Base-by-base conservation (phyloP, 2,329 filamentous ascomycete species). In the Trichoderma citrinoviride region DNA sequence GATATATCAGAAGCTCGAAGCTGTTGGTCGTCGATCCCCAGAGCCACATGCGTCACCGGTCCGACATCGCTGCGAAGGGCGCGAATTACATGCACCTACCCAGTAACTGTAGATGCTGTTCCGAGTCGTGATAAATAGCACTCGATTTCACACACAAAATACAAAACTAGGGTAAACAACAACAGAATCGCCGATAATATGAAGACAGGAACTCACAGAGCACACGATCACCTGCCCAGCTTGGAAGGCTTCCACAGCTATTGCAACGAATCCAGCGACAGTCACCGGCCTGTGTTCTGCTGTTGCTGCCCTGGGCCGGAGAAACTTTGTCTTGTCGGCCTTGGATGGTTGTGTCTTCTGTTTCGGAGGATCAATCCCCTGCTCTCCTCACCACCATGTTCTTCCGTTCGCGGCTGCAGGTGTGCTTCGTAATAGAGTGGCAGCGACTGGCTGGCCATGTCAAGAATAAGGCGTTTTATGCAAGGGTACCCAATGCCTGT, bases 1-100 rank as follows among this genome's bases (percentile, higher is more conserved):
- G 25, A 25, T 0, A n/a, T 2, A 50, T 53, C 50, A 37, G 21
- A 5, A 53, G 27, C 29, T 15, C 40, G 12, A 40, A 40, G 14
- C 14, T 17, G 12, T 8, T 40, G 37, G 52, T 17, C 7, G 27
- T 54, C 23, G 47, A 44, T 53, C 47, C 33, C 44, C 47, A 33
- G 37, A 53, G 58, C 37, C 58, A 53, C 47, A 37, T 61, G 47
- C 58, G 58, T 61, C 47, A 61, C 44, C 25, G 7, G 47, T 43
- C 58, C 58, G 58, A 53, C 58, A 61, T 61, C 58, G 58, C 58
- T 52, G 23, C n/a, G n/a, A 21, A 53, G 37, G 58, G 25, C 23
- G 37, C 58, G 49, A 7, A 41, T 25, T 23, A 41, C 17, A 19
- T 12, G 17, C 8, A 55, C 7, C 5, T 5, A 14, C 12, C 33